Base-by-base conservation (phyloP, 2,329 filamentous ascomycete genomes). In the Nigrospora oryzae region DNA sequence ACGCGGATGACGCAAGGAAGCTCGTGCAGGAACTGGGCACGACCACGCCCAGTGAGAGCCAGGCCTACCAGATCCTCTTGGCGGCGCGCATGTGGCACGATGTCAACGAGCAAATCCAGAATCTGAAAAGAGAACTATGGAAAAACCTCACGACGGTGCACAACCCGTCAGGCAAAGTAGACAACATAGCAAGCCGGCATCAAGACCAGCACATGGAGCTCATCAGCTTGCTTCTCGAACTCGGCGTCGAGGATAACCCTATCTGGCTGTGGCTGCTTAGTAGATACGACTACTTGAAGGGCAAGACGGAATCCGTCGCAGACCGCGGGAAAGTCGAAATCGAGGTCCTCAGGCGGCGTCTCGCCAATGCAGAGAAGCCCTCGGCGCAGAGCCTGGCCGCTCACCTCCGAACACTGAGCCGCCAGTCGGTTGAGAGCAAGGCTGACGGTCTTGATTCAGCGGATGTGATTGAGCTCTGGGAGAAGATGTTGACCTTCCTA, bases 201-300 rank as follows among this genome's bases (percentile, higher is more conserved):
- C 88, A 91, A 58, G 89, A 95, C 53, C 77, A 83, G 61, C 86
- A 96, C 57, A 89, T 96, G 80, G 89, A 95, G 59, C 73, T 96
- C 40, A 97, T 98, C 44, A 76, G 82, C 17, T 73, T 96, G 33
- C 73, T 98, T 43, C 69, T 98, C n/a, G 91, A 98, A 63, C 72
- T 98, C 16, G 94, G 93, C 7, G 89, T 95, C 3, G 86, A 95
- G 11, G 89, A 97, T 48, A 98, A 95, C 56, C 93, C 93, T 1
- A 95, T 98, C 50, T 95, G 88, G 87, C 77, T 94, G 11, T 98
- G 93, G 90, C 79, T 98, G 23, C 71, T 91, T 45, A 95, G 89
- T 57, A 83, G 88, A 38, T 94, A 90, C 59, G 88, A 95, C 51
- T 83, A 90, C 57, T 73, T 98, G 45, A 96, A 93, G 64, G 82